phyloP scores from a whole-genome alignment of 1,284 basidiomycete genomes.

The Lignosus rhinocerotis region DNA sequence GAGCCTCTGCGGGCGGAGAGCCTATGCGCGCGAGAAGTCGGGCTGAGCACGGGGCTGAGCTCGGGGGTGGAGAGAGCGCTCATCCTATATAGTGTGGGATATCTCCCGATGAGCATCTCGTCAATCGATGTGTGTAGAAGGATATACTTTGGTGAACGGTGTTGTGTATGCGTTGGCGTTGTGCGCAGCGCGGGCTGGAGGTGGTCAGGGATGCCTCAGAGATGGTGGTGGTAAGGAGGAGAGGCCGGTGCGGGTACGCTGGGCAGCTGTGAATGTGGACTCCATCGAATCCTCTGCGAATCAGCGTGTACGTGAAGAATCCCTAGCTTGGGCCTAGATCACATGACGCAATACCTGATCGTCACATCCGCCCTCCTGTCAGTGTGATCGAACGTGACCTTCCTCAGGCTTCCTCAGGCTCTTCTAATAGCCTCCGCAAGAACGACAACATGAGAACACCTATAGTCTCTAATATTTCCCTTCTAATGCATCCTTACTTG shows the following conservation, averaged over 20 bases:
- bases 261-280: conserved; percentile 9
- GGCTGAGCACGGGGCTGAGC: conserved; percentile 29
- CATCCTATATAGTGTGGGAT: conserved; percentile 18
- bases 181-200: neutral
- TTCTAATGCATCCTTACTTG: neutral
- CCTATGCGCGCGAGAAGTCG: conserved; percentile 35
- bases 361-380: conserved; percentile 4
- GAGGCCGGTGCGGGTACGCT: conserved; percentile 4
- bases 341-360: conserved; percentile 20
- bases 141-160: conserved; percentile 7
- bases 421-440: too few relatives aligned
- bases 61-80: conserved; percentile 27
- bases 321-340: conserved; percentile 20
- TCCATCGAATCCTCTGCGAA: conserved; percentile 19
- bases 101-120: conserved; percentile 12
- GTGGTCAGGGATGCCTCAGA: neutral
- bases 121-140: conserved; percentile 9
- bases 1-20: conserved; percentile 66
- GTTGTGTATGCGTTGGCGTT: neutral
- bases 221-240: conserved; percentile 17
- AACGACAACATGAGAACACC: neutral
- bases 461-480: neutral
- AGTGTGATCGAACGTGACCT: conserved; percentile 3
- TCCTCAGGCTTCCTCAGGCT: too few relatives aligned
- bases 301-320: conserved; percentile 23